These are phyloP conservation scores for Rhodotorula sp. DNA, from an alignment of 1,284 basidiomycete species.

Conservation along the genomic window DNA sequence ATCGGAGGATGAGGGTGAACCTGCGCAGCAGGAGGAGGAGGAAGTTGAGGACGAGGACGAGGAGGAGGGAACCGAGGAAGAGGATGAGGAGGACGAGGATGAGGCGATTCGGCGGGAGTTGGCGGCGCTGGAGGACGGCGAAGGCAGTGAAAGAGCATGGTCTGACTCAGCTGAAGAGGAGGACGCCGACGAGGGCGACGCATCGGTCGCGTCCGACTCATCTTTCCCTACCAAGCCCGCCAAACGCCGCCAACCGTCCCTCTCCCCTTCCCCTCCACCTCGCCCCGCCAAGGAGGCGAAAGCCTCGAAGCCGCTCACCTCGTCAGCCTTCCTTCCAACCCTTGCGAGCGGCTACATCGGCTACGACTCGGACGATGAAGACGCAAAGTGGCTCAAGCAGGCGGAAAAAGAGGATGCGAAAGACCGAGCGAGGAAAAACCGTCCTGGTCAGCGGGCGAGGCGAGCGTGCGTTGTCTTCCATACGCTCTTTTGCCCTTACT, in stretches of 20 bases:
- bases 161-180: slow-evolving; percentile 33
- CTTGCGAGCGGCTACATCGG: slow-evolving; percentile 75
- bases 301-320: slow-evolving; percentile 44
- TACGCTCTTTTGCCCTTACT: not conserved
- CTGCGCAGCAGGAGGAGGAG: slow-evolving; percentile 37
- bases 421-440: slow-evolving; percentile 65
- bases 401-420: slow-evolving; percentile 51
- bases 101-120: slow-evolving; percentile 29
- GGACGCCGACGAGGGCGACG: slow-evolving; percentile 13
- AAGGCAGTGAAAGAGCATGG: slow-evolving; percentile 34
- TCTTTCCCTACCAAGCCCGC: not conserved
- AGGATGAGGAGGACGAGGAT: slow-evolving; percentile 41
- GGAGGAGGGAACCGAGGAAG: slow-evolving; percentile 37
- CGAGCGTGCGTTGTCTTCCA: slow-evolving; percentile 68
- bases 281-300: slow-evolving; percentile 38
- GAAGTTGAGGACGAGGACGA: slow-evolving; percentile 41
- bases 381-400: slow-evolving; percentile 60
- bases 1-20: slow-evolving; percentile 43
- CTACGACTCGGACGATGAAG: slow-evolving; percentile 72
- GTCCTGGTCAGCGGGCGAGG: slow-evolving; percentile 85
- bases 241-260: slow-evolving; percentile 30
- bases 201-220: not conserved
- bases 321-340: slow-evolving; percentile 82
- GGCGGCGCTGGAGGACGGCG: slow-evolving; percentile 28
- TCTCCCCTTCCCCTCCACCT: slow-evolving; percentile 10